Evolutionary conservation across 495 filamentous ascomycete species (phyloP), one percentile per base, ranked within the genome.

Genomic region (Clavariopsis aquatica): DNA sequence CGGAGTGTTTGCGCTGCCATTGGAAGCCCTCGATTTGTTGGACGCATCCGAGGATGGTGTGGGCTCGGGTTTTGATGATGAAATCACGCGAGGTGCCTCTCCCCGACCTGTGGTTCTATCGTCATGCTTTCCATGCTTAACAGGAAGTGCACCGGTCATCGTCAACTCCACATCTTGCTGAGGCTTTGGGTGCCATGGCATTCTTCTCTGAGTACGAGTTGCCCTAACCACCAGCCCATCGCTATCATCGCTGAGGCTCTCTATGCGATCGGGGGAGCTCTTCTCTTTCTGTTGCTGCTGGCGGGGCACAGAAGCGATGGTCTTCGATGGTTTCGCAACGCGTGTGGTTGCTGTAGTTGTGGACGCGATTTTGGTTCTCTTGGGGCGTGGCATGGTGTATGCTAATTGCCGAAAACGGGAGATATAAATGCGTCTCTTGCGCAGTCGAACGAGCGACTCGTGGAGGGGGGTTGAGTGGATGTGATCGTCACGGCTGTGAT

Each of bases 341-440:
- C 57, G 45, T 57, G 54, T 47, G 46, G 31, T 43, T 34, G 58
- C 28, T 17, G 52, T 53, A 62, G 70, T 74, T 6, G 52, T 29
- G 17, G 75, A 71, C 57, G 74, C 68, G 64, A 79, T 66, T 62
- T 79, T 79, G 46, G 71, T 72, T 49, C 77, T 75, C 65, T 78
- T 79, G 38, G 77, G 77, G 52, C 77, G 75, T 59, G 77, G 77
- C 77, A 79, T 79, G 43, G 60, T 49, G 45, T 22, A 13, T 6
- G 3, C n/a, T n/a, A 49, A 27, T 17, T 19, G 60, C 51, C 47
- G 45, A 15, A 29, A 17, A 23, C 28, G 28, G 5, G 36, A 8
- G 20, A 13, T 49, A 56, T n/a, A n/a, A 56, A 54, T 54, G 58
- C 29, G 58, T 27, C 7, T 49, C 5, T 24, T 31, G 13, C 13